Base-by-base conservation (phyloP, 2,329 filamentous ascomycete species). In the Trichoderma oligosporum region DNA sequence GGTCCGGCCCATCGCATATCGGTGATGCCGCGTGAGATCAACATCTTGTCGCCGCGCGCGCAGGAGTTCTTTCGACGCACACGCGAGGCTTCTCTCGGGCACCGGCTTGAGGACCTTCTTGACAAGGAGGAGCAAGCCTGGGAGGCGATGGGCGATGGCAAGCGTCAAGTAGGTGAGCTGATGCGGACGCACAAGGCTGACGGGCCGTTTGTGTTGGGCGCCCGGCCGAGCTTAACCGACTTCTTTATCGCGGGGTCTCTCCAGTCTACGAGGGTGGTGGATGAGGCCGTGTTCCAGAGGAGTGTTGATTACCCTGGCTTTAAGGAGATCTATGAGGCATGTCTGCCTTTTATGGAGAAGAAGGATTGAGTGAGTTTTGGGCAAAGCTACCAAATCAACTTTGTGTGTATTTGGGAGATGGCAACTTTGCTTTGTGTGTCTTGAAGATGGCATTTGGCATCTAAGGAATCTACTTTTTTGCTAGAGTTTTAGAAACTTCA, bases 241-340 rank as follows among this genome's bases (percentile, higher is more conserved):
- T 46, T 55, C 14, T 55, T 55, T 24, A 38, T 55, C 38, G 41
- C 52, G 5, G 52, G 41, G 11, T 45, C 52, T 46, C 16, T 55
- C 7, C 52, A 55, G 14, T 46, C 52, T 36, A 29, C 42, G 0
- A 46, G 24, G 4, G 31, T 36, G 12, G 38, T 55, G 36, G 52
- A 55, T 4, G 16, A 29, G n/a, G 41, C 22, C 2, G 41, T 55
- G n/a, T 55, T 55, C 1, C 16, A 22, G 22, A 36, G 52, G 16
- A 22, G 24, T 7, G 4, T 44, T 12, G 18, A 29, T 7, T 18
- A 35, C 4, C 52, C 52, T 16, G 52, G 52, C 0, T 29, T 25
- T 4, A 29, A 16, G 31, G 52, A 55, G 0, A 38, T 55, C 7
- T 55, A 55, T 8, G 52, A 55, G 41, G 52, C 41, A 20, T 46